Evolutionary conservation across 2,329 filamentous ascomycete species (phyloP).

Genomic region (Diplocarpon rosae): DNA sequence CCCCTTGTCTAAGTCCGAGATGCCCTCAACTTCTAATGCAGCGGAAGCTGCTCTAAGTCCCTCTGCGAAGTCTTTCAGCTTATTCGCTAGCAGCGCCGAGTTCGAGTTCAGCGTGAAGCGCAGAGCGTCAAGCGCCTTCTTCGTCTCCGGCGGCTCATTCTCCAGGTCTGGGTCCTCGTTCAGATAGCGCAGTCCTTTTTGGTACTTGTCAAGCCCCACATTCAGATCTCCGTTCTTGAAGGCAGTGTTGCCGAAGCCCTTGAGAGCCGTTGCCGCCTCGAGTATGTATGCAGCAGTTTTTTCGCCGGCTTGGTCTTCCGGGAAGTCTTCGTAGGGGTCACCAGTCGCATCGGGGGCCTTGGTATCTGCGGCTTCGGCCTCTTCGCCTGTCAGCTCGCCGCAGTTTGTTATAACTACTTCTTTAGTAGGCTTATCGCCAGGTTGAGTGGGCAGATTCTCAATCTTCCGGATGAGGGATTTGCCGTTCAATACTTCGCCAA

Average conservation of each 20-base stretch:
- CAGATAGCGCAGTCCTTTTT: slow-evolving; percentile 83
- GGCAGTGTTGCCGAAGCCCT: slow-evolving; percentile 83
- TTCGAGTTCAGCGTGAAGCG: slow-evolving; percentile 86
- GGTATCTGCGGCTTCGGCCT: slow-evolving; percentile 53
- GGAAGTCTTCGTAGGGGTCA: slow-evolving; percentile 91
- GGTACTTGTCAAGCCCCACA: slow-evolving; percentile 78
- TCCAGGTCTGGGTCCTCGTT: slow-evolving; percentile 73
- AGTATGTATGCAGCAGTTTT: slow-evolving; percentile 56
- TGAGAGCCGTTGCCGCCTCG: slow-evolving; percentile 74
- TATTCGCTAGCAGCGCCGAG: slow-evolving; percentile 73
- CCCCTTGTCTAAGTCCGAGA: slow-evolving; percentile 66
- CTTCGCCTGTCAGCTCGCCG: slow-evolving; percentile 68
- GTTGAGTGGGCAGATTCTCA: slow-evolving; percentile 68
- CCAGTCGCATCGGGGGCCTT: slow-evolving; percentile 70
- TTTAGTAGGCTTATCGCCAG: slow-evolving; percentile 64
- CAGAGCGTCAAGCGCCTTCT: slow-evolving; percentile 56
- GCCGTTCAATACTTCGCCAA: slow-evolving; percentile 85
- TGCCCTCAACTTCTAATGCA: slow-evolving; percentile 57
- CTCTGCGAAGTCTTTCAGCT: slow-evolving; percentile 62
- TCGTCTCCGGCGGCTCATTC: slow-evolving; percentile 57
- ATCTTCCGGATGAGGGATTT: slow-evolving; percentile 86
- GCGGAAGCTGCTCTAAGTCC: slow-evolving; percentile 58
- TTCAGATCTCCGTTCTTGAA: slow-evolving; percentile 68
- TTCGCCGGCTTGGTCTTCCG: slow-evolving; percentile 62
- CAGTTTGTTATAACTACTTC: slow-evolving; percentile 72